Base-by-base conservation (phyloP, 768 basidiomycete genomes). In the Amanita rimosa region DNA sequence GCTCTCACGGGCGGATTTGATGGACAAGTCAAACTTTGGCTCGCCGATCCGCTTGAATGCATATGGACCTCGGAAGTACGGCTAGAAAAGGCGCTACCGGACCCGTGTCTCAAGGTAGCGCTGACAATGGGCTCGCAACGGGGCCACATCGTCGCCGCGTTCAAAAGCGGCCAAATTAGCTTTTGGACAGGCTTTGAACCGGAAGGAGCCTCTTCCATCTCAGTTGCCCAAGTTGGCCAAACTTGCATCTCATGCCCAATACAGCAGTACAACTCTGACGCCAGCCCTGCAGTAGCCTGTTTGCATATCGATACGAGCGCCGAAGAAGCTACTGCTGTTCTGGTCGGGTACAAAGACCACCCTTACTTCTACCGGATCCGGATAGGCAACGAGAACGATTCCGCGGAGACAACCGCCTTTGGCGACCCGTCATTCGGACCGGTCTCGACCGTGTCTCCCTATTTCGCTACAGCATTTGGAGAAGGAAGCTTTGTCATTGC, bases 11-110 rank as follows among this genome's bases (percentile, higher is more conserved):
- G 67, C 1, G 78, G 75, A 4, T 58, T 66, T 1, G 85, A 90
- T 54, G 85, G 85, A 0, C 63, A 66, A 19, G 71, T 86, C 54
- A 91, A 89, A 59, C 53, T 92, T 2, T 91, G 89, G 89, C 74
- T 83, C 50, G 64, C 72, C 13, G 75, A 71, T 54, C 64, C 64
- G 3, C 60, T 78, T 11, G 55, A 52, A n/a, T 81, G 80, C 51
- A 45, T 82, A 17, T 90, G 85, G 86, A 73, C 78, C 1, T 85
- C 80, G 16, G 63, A 69, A 14, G 58, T 55, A 19, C 66, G 67
- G 14, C 49, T 52, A 1, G 53, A 57, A 27, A 60, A 61, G 9
- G 59, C 70, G 11, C 55, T 73, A 1, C 63, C 68, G 1, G 80
- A 83, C 53, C 62, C 76, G 1, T 77, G 72, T 54, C 53, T 76